These are phyloP conservation scores for Dimargaris cristalligena DNA, from an alignment of 192 early-diverging fungal species.

Conservation along the genomic window DNA sequence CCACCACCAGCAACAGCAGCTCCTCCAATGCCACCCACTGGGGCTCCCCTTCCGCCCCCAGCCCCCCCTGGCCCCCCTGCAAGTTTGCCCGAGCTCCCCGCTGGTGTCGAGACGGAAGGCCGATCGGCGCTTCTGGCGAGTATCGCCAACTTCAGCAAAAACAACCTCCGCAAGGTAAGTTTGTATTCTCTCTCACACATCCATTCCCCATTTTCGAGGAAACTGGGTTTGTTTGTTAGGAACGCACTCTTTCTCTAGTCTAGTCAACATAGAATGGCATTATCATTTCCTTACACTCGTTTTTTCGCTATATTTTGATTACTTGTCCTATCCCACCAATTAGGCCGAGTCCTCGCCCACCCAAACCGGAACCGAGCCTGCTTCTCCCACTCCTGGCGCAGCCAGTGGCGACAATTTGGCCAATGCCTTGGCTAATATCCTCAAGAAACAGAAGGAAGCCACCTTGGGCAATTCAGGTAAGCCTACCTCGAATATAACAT, in stretches of 20 bases:
- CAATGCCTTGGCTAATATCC: slow-evolving; percentile 25
- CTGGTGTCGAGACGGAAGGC: slow-evolving; percentile 8
- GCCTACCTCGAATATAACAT: not conserved
- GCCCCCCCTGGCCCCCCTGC: slow-evolving; percentile 8
- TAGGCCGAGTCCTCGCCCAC: slow-evolving; percentile 6
- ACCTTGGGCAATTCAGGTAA: slow-evolving; percentile 21
- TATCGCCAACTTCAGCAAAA: slow-evolving; percentile 9
- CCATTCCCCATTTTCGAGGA: too few relatives aligned
- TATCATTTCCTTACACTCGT: too few relatives aligned
- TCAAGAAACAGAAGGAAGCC: slow-evolving; percentile 27
- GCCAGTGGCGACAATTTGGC: slow-evolving; percentile 23
- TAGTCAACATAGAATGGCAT: too few relatives aligned
- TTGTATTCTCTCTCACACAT: too few relatives aligned
- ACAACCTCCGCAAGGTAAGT: not conserved
- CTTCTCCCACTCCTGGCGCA: slow-evolving; percentile 10
- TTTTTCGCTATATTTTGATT: too few relatives aligned
- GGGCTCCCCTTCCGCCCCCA: slow-evolving; percentile 11
- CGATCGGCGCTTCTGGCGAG: slow-evolving; percentile 12
- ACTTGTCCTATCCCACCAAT: too few relatives aligned
- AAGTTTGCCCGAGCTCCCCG: slow-evolving; percentile 7
- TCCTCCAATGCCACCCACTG: slow-evolving; percentile 9
- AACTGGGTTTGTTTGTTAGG: too few relatives aligned
- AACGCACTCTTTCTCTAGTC: too few relatives aligned
- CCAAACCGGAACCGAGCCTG: slow-evolving; percentile 9
- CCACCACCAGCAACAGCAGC: not conserved